These are phyloP conservation scores for Paulownia fortunei DNA, from an alignment of 257 asterid genomes.

Conservation along the genomic window DNA sequence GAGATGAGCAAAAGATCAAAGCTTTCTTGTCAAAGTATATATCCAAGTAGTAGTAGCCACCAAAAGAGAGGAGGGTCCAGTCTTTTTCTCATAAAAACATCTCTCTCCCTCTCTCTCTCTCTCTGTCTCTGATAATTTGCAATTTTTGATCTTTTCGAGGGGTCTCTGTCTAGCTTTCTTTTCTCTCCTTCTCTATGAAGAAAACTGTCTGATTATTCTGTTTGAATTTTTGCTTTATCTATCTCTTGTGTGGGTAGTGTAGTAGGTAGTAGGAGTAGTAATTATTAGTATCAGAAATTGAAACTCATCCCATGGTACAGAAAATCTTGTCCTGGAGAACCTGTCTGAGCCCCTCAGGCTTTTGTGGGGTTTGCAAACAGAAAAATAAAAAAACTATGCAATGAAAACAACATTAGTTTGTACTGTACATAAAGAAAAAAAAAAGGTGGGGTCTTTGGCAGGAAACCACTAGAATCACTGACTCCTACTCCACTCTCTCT, in stretches of 20 bases:
- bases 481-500: conserved; percentile 57
- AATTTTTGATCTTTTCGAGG: conserved; percentile 23
- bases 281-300: conserved; percentile 41
- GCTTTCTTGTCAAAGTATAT: conserved; percentile 54
- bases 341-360: conserved; percentile 42
- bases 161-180: conserved; percentile 46
- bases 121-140: background rate
- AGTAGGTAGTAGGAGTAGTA: conserved; percentile 24
- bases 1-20: conserved; percentile 45
- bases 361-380: conserved; percentile 53
- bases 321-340: conserved; percentile 60
- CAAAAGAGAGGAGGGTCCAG: conserved; percentile 38
- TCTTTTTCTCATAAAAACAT: conserved; percentile 35
- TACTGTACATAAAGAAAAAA: conserved; percentile 16
- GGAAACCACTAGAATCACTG: conserved; percentile 52
- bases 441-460: conserved; percentile 47
- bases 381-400: conserved; percentile 18
- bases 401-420: conserved; percentile 30
- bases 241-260: conserved; percentile 23
- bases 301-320: conserved; percentile 43
- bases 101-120: conserved; percentile 14
- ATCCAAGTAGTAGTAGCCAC: conserved; percentile 29
- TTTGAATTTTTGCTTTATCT: conserved; percentile 36
- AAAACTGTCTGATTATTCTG: conserved; percentile 54
- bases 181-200: conserved; percentile 54